phyloP scores from a whole-genome alignment of 768 basidiomycete species.

The Chalciporus pseudorubinellus region DNA sequence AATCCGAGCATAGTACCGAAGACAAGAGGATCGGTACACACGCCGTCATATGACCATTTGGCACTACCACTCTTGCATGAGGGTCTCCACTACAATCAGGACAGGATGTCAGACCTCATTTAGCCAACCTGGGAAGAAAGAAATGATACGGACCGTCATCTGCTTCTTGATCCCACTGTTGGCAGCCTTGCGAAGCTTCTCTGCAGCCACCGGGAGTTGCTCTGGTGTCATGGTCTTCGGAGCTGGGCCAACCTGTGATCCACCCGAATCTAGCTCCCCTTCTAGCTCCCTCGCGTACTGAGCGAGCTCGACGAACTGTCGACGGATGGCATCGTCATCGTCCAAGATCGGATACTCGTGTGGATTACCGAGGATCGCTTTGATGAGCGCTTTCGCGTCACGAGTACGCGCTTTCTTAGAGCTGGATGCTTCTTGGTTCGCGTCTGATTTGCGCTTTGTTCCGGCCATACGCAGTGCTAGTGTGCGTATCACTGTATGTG shows the following conservation, averaged over 20 bases:
- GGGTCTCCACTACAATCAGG: slow-evolving; percentile 46
- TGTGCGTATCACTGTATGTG: background rate
- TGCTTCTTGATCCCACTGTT: slow-evolving; percentile 52
- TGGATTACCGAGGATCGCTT: slow-evolving; percentile 38
- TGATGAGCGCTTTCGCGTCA: slow-evolving; percentile 36
- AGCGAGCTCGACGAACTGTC: slow-evolving; percentile 32
- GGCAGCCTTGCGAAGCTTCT: slow-evolving; percentile 44
- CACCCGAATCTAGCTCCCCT: slow-evolving; percentile 24
- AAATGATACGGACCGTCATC: slow-evolving; percentile 35
- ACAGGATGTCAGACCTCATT: background rate
- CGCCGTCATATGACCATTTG: slow-evolving; percentile 52
- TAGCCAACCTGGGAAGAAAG: background rate
- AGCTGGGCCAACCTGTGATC: background rate
- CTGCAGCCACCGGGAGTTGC: slow-evolving; percentile 41
- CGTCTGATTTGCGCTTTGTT: slow-evolving; percentile 40
- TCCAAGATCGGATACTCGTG: slow-evolving; percentile 37
- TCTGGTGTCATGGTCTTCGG: slow-evolving; percentile 36
- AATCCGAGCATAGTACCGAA: slow-evolving; percentile 46
- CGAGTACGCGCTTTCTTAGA: slow-evolving; percentile 33
- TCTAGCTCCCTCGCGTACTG: slow-evolving; percentile 34
- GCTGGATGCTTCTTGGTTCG: slow-evolving; percentile 10
- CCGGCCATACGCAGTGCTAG: slow-evolving; percentile 7
- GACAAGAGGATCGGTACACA: slow-evolving; percentile 46
- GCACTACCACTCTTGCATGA: slow-evolving; percentile 46
- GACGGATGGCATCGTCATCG: slow-evolving; percentile 31